These are phyloP conservation scores for Naganishia onofrii DNA, from an alignment of 768 basidiomycete genomes.

Conservation along the genomic window DNA sequence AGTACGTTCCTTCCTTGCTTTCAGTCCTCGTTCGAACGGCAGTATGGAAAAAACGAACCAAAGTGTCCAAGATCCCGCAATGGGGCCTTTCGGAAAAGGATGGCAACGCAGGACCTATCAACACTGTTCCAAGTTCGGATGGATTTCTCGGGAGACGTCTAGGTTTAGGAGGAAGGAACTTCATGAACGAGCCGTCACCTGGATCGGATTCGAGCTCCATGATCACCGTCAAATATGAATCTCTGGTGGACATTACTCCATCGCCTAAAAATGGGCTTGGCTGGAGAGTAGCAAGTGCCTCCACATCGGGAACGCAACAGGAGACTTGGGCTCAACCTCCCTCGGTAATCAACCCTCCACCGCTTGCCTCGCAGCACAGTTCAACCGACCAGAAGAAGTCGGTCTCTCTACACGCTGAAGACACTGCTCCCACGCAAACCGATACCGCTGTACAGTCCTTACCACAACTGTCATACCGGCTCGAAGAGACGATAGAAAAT, in stretches of 20 bases:
- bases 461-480: neutral
- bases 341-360: neutral
- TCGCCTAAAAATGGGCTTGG: neutral
- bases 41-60: slow-evolving; percentile 1
- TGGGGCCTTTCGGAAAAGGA: slow-evolving; percentile 1
- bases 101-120: neutral
- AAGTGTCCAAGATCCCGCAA: neutral
- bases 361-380: neutral
- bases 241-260: neutral
- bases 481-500: slow-evolving; percentile 1
- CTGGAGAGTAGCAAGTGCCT: slow-evolving; percentile 1
- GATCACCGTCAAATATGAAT: slow-evolving; percentile 4
- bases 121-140: slow-evolving; percentile 11
- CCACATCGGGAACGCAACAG: neutral
- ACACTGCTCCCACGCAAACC: neutral
- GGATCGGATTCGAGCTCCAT: neutral
- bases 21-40: slow-evolving; percentile 3
- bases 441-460: neutral
- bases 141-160: slow-evolving; percentile 5
- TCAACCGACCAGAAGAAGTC: too few species aligned
- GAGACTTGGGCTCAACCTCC: slow-evolving; percentile 19
- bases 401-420: neutral
- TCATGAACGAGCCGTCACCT: neutral
- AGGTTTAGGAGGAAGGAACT: neutral
- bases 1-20: neutral